These are phyloP conservation scores for Sarcocystis neurona DNA, from an alignment of 169 alveolate species.

Conservation along the genomic window DNA sequence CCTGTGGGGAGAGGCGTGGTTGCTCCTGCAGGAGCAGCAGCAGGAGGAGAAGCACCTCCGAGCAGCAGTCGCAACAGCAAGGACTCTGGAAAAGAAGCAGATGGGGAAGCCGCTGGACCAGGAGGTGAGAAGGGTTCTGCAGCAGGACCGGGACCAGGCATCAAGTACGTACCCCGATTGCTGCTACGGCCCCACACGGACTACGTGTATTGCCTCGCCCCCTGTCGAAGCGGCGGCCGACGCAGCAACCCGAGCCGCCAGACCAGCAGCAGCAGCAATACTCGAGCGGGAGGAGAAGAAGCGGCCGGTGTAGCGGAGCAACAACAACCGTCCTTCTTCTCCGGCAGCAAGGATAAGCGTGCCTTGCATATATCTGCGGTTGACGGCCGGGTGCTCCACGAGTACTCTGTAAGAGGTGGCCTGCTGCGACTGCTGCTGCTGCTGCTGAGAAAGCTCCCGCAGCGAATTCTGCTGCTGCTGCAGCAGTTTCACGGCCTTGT, in stretches of 20 bases:
- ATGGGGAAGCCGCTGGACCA: background rate
- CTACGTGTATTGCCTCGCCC: conserved; percentile 15
- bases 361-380: background rate
- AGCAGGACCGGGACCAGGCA: background rate
- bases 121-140: background rate
- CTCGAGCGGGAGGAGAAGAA: too few species aligned
- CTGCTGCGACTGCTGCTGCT: too few species aligned
- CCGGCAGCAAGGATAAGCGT: conserved; percentile 23
- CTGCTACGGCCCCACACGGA: background rate
- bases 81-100: background rate
- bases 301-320: too few species aligned
- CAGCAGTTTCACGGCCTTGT: too few species aligned
- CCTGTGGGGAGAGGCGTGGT: too few species aligned
- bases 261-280: too few species aligned
- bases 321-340: conserved; percentile 31
- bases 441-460: too few species aligned
- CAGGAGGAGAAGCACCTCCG: too few species aligned
- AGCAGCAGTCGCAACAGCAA: background rate
- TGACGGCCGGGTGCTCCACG: conserved; percentile 15
- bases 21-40: too few species aligned
- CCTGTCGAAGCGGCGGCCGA: background rate
- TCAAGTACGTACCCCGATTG: background rate
- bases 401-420: background rate
- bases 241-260: too few species aligned
- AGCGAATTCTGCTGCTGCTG: too few species aligned